Conservation (phyloP, 1,284 basidiomycete species). For the Microbotryum violaceum region DNA sequence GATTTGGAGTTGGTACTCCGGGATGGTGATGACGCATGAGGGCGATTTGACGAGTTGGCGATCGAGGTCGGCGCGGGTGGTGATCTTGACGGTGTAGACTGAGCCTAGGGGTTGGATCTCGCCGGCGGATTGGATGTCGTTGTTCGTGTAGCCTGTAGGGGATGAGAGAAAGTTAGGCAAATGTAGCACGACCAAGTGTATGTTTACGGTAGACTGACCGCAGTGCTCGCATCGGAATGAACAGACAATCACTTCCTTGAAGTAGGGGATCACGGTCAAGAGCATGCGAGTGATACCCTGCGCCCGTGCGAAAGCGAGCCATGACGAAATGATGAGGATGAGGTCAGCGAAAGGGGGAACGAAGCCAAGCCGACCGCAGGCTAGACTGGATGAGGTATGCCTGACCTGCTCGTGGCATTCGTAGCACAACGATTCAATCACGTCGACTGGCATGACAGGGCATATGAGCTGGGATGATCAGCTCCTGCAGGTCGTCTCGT, state of each 20-base stretch:
- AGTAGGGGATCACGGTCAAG: conserved; percentile 92
- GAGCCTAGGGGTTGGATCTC: conserved; percentile 60
- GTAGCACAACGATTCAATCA: conserved; percentile 86
- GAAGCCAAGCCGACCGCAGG: conserved; percentile 13
- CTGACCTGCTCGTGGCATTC: conserved; percentile 77
- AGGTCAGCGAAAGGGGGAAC: conserved; percentile 15
- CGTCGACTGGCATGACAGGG: conserved; percentile 5
- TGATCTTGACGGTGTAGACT: conserved; percentile 72
- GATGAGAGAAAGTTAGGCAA: neutral
- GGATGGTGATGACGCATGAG: conserved; percentile 70
- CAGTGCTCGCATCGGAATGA: conserved; percentile 94
- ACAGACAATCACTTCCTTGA: conserved; percentile 90
- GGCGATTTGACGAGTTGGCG: conserved; percentile 90
- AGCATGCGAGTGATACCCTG: conserved; percentile 87
- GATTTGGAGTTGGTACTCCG: conserved; percentile 85
- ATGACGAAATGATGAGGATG: neutral
- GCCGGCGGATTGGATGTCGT: conserved; percentile 90
- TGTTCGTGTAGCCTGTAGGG: conserved; percentile 54
- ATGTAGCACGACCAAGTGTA: neutral
- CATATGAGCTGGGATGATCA: too few relatives aligned
- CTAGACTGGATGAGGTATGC: conserved; percentile 1
- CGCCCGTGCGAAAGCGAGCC: neutral
- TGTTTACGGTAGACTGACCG: conserved; percentile 46
- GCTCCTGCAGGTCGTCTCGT: neutral
- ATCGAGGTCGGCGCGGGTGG: conserved; percentile 70